Evolutionary conservation across 495 filamentous ascomycete species (phyloP), one percentile per base, ranked within the genome.

Genomic region (Xylaria telfairii): DNA sequence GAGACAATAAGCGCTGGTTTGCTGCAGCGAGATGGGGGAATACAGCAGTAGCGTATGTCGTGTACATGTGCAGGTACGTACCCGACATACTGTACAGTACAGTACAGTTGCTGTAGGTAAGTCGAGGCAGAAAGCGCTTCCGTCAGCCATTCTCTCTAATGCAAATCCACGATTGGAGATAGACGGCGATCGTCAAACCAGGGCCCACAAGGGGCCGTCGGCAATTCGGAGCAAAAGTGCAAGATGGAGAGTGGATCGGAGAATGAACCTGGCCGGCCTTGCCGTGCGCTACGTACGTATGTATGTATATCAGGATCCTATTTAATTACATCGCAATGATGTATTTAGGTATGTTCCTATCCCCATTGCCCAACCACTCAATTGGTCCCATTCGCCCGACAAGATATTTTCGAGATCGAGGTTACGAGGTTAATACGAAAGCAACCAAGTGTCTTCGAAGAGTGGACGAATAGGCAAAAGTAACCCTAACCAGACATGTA

Each of bases 81-180:
- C n/a, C n/a, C n/a, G n/a, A n/a, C n/a, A n/a, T n/a, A n/a, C n/a
- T 32, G 1, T n/a, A 21, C 6, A 13, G n/a, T 26, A 34, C n/a
- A 57, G 53, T 24, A 53, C 34, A 2, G 42, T 51, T 26, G 7
- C 1, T 26, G 39, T 5, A 41, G 1, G 39, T 10, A 12, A 24
- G 8, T 17, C 64, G 54, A 66, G 64, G 64, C 64, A 66, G 64
- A 66, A 41, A 54, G 19, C n/a, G 64, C 64, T 53, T 66, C 34
- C 47, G 64, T 66, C 64, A 66, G 62, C 46, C 47, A 66, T 12
- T 54, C 12, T 37, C 59, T 34, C n/a, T 30, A 4, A 10, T 12
- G n/a, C n/a, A n/a, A n/a, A n/a, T n/a, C n/a, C 10, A 5, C 39
- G 54, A 59, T 59, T 37, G 57, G 32, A 34, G 30, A 9, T n/a